Evolutionary conservation across 805 yeast species (phyloP), one percentile per base, ranked within the genome.

Genomic region (Candida succiphila): DNA sequence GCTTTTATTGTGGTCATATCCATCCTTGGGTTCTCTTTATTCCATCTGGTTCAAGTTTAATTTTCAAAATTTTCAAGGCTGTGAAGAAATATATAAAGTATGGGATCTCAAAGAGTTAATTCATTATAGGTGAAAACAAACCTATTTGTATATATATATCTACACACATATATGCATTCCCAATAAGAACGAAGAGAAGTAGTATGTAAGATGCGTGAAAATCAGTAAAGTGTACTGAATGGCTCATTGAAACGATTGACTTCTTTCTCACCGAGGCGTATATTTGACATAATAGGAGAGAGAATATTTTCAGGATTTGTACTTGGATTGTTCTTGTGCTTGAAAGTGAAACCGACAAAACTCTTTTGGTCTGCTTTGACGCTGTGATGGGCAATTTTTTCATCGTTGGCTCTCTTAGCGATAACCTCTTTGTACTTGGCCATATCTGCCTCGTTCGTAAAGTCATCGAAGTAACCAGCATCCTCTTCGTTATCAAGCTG

Each of bases 391-490:
- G 92, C 81, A 51, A 88, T 59, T 41, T 69, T 76, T 54, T 88
- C 96, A 48, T 84, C 79, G 41, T 82, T 84, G 20, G 73, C 84
- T 48, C 86, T 86, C 60, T 95, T 82, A 42, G 89, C 94, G 66
- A 92, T 78, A 12, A 92, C 98, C 49, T 92, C 98, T 49, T 92
- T 89, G 62, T 92, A 92, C 56, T 92, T 88, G 40, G 89, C 92
- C 97, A 92, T 87, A 55, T 89, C 95, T 30, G 83, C 87, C 54
- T 89, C 97, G 56, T 87, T 92, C 38, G 85, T 85, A 56, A 92
- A 92, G 57, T 92, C 98, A 60, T 92, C 99, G 54, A 92, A 92
- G 60, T 92, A 92, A 1, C 99, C 99, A 0, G 97, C 97, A 60
- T 92, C 99, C 41, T 87, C 92, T 49, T 92, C 99, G 39, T 87